Percentiles rank a stretch among this genome's conserved stretches.
These are phyloP conservation scores for Haberlea rhodopensis DNA, from an alignment of 257 asterid species.

Conservation along the genomic window DNA sequence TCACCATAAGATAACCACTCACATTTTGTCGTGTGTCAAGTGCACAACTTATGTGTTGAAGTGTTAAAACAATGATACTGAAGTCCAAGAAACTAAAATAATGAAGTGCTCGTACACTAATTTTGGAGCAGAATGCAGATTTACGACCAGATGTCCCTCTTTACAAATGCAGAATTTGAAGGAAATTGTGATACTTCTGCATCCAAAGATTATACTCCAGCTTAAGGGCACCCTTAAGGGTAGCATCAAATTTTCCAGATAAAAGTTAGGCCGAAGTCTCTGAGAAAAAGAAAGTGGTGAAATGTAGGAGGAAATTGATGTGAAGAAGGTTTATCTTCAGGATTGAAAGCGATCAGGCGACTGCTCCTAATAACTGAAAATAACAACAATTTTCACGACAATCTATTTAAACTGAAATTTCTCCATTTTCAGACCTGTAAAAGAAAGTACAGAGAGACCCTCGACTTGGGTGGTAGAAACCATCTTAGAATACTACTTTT, in stretches of 20 bases:
- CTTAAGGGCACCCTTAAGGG: neutral
- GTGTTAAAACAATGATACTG: neutral
- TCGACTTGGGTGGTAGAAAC: neutral
- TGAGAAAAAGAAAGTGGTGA: neutral
- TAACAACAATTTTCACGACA: too few relatives aligned
- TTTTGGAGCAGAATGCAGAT: constrained; percentile 41
- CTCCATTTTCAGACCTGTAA: neutral
- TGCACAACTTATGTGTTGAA: neutral
- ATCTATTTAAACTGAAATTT: neutral
- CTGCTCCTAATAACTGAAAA: neutral
- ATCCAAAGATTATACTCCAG: constrained; percentile 21
- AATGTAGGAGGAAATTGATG: constrained; percentile 4
- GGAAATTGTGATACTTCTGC: constrained; percentile 26
- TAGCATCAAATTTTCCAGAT: too few relatives aligned
- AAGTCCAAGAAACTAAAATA: neutral
- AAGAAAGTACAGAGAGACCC: neutral
- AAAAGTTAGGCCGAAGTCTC: neutral
- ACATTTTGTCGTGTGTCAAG: neutral
- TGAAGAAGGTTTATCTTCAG: neutral
- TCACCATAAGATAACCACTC: neutral
- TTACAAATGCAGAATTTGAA: constrained; percentile 27
- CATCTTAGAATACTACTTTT: neutral
- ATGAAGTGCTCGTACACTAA: constrained; percentile 20
- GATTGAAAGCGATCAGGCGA: neutral
- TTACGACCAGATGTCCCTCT: constrained; percentile 35